Conservation (phyloP, 164 flowering plant genomes). For the Vitis rupestris region DNA sequence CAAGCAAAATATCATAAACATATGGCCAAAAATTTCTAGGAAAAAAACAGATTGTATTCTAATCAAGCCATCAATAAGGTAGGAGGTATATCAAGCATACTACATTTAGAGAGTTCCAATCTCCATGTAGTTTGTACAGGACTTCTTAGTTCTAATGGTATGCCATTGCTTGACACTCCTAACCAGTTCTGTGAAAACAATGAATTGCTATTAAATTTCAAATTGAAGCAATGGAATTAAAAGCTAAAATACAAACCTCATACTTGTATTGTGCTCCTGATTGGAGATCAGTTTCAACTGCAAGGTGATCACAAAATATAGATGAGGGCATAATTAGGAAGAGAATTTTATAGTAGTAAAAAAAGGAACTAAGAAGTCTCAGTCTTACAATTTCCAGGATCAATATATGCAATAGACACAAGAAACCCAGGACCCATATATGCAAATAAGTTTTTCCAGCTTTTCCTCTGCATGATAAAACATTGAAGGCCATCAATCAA, state of each 20-base stretch:
- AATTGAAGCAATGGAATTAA: constrained; percentile 4
- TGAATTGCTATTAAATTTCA: neutral
- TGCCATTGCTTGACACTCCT: no score
- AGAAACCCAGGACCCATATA: constrained; percentile 97
- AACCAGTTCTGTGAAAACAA: no score
- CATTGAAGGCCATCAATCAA: no score
- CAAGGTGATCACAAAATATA: constrained; percentile 14
- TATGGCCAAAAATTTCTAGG: neutral
- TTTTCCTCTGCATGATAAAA: constrained; percentile 50
- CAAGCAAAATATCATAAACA: neutral
- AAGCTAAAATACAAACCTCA: constrained; percentile 46
- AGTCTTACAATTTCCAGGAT: constrained; percentile 94
- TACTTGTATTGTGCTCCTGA: constrained; percentile 89
- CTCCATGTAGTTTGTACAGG: no score
- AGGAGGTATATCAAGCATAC: neutral
- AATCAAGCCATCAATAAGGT: neutral
- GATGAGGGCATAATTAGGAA: constrained; percentile 4
- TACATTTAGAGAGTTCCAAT: neutral
- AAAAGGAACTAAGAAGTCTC: neutral
- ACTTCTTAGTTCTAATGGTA: no score
- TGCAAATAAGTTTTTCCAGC: constrained; percentile 90
- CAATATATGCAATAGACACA: constrained; percentile 94
- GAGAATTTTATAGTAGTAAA: neutral
- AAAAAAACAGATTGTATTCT: neutral
- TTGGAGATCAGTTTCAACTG: constrained; percentile 95